Conservation (phyloP, 2,329 filamentous ascomycete genomes). For the Pseudogymnoascus sp. region DNA sequence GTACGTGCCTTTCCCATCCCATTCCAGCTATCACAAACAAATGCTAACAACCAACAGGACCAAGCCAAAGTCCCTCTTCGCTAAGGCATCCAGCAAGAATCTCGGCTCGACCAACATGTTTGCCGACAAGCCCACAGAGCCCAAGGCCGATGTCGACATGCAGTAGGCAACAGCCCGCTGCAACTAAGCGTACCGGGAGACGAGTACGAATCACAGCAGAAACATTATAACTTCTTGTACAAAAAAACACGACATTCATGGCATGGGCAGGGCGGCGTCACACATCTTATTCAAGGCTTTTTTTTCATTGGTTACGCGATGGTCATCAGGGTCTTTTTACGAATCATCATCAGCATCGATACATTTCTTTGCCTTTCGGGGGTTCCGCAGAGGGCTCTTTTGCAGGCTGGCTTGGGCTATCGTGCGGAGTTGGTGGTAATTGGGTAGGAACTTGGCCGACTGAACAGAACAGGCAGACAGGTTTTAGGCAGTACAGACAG, state of each 20-base stretch:
- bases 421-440: slow-evolving; percentile 6
- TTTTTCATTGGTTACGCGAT: slow-evolving; percentile 8
- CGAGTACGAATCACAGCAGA: background rate
- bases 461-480: background rate
- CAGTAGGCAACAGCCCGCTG: background rate
- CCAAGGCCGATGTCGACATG: slow-evolving; percentile 7
- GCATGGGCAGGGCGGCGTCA: slow-evolving; percentile 1
- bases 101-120: slow-evolving; percentile 26
- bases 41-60: slow-evolving; percentile 35
- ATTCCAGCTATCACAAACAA: background rate
- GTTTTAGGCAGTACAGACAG: background rate
- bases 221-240: slow-evolving; percentile 7
- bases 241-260: slow-evolving; percentile 5
- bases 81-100: slow-evolving; percentile 56
- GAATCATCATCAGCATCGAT: slow-evolving; percentile 7
- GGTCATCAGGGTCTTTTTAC: background rate
- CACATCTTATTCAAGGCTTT: slow-evolving; percentile 8
- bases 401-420: background rate
- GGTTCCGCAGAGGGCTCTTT: background rate
- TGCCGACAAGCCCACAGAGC: slow-evolving; percentile 9
- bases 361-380: background rate
- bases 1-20: slow-evolving; percentile 39
- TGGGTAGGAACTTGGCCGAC: slow-evolving; percentile 1
- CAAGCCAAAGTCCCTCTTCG: slow-evolving; percentile 62
- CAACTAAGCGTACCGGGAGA: background rate